A percentile compares a stretch with the other conserved stretches of the same genome.
Evolutionary conservation across 1,284 basidiomycete genomes (phyloP).

Genomic region (Stereum hirsutum): DNA sequence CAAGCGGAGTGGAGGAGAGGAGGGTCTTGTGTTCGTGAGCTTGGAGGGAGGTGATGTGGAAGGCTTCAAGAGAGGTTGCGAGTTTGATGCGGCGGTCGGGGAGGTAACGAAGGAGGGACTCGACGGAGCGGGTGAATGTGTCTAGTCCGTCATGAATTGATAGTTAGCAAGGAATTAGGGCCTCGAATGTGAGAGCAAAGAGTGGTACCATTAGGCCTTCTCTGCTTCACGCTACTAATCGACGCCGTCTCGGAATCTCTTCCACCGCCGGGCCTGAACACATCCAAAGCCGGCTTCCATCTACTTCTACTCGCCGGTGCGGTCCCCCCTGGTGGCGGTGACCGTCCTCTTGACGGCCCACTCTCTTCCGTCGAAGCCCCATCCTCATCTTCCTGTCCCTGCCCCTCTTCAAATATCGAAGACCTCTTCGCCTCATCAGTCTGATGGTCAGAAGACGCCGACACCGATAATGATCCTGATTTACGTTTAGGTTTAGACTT

Average conservation of each 20-base stretch:
- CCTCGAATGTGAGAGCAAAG: no score
- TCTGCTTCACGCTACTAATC: constrained; percentile 24
- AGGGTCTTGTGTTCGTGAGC: constrained; percentile 52
- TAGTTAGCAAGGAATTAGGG: no score
- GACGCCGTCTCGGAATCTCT: constrained; percentile 60
- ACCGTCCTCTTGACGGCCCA: background rate
- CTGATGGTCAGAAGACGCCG: no score
- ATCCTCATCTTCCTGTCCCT: no score
- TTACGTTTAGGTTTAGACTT: constrained; percentile 48
- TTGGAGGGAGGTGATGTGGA: constrained; percentile 64
- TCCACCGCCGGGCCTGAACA: constrained; percentile 29
- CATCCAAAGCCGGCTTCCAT: constrained; percentile 43
- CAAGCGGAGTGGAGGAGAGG: constrained; percentile 58
- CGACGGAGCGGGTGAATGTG: constrained; percentile 52
- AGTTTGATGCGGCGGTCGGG: constrained; percentile 84
- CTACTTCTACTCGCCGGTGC: constrained; percentile 29
- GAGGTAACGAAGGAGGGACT: constrained; percentile 65
- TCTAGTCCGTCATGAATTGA: constrained; percentile 31
- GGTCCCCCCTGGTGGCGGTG: background rate
- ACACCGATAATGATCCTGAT: no score
- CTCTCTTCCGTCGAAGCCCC: constrained; percentile 6
- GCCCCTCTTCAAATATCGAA: no score
- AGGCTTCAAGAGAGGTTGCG: constrained; percentile 58
- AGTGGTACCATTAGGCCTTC: constrained; percentile 8
- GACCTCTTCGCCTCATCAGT: no score